Evolutionary conservation across 2,329 filamentous ascomycete species (phyloP).

Genomic region (Lecanoromycetidae sp.): DNA sequence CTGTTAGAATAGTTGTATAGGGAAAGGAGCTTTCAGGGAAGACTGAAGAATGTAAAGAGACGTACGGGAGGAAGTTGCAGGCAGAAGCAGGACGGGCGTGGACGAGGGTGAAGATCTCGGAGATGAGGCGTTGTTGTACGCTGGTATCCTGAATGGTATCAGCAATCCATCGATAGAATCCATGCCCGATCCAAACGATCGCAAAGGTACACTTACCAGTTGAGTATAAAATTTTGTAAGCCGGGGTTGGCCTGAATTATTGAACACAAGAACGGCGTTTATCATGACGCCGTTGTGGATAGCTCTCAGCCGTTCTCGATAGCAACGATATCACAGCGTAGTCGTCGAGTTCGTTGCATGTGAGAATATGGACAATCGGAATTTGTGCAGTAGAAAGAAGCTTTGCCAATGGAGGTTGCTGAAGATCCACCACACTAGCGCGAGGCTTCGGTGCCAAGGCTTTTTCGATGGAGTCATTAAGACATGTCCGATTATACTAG

Average conservation of each 20-base stretch:
- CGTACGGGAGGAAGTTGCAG: constrained; percentile 84
- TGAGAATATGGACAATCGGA: not conserved
- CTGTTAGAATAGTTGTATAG: not conserved
- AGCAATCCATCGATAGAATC: not conserved
- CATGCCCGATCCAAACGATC: not conserved
- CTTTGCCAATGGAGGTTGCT: no score
- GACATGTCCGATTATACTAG: no score
- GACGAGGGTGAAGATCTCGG: constrained; percentile 93
- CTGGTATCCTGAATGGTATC: constrained; percentile 63
- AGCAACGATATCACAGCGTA: not conserved
- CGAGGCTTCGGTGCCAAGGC: no score
- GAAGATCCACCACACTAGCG: no score
- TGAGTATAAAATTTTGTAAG: constrained; percentile 99
- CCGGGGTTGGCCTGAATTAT: constrained; percentile 91
- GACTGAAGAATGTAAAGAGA: no score
- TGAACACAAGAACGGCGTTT: constrained; percentile 97
- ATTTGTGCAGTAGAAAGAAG: no score
- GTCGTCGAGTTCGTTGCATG: no score
- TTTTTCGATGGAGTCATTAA: no score
- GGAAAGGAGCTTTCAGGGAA: not conserved
- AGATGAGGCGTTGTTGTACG: constrained; percentile 91
- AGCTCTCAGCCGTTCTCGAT: not conserved
- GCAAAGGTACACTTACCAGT: constrained; percentile 45
- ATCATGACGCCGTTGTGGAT: constrained; percentile 57
- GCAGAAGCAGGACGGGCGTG: constrained; percentile 81